phyloP scores from a whole-genome alignment of 225 moss, liverwort and hornwort genomes.

The Pleurozium schreberi region DNA sequence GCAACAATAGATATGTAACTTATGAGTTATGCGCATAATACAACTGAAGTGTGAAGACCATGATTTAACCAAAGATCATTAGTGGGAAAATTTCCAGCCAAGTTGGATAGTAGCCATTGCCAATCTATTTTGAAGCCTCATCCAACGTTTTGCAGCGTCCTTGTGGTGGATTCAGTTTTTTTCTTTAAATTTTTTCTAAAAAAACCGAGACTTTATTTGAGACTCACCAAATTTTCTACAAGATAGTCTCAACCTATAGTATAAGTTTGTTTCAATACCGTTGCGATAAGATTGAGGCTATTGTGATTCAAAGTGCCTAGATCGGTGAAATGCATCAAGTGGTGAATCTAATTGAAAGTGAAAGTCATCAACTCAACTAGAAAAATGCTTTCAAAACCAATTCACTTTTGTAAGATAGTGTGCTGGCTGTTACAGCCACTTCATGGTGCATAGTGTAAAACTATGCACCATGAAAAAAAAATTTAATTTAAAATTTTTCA shows the following conservation, averaged over 20 bases:
- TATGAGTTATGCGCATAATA: not conserved
- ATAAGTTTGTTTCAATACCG: not conserved
- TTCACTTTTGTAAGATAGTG: not conserved
- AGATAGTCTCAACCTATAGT: not conserved
- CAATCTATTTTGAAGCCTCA: not conserved
- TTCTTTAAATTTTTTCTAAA: fast-evolving
- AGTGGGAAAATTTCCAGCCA: not conserved
- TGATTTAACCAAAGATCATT: fast-evolving
- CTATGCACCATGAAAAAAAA: too few relatives aligned
- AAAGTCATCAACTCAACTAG: not conserved
- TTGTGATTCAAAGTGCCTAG: not conserved
- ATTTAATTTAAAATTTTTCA: too few relatives aligned
- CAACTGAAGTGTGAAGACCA: fast-evolving
- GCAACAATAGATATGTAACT: not conserved
- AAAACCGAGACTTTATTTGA: fast-evolving
- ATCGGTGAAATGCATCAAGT: fast-evolving
- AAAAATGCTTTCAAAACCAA: not conserved
- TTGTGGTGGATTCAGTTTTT: fast-evolving
- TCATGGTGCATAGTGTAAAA: too few relatives aligned
- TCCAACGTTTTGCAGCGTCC: not conserved
- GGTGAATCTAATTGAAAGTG: not conserved
- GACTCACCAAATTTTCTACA: too few relatives aligned
- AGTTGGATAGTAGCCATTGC: not conserved
- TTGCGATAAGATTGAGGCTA: not conserved
- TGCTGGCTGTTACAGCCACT: too few relatives aligned